Evolutionary conservation across 1,284 basidiomycete species (phyloP), one percentile per base, ranked within the genome.

Genomic region (Volvariella surrecta): DNA sequence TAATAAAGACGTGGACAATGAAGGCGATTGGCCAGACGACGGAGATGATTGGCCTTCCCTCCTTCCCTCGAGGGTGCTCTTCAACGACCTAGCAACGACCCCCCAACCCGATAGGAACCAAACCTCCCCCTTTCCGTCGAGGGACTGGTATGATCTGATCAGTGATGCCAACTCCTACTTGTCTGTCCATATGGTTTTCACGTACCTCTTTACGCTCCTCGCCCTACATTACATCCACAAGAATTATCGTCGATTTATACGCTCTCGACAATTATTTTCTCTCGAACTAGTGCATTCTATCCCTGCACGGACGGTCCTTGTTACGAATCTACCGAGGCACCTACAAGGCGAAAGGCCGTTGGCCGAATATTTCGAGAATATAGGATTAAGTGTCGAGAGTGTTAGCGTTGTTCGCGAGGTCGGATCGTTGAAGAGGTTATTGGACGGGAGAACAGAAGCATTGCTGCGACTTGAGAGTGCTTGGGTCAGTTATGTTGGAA

Each of bases 231-330:
- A 89, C 63, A 79, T 96, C 42, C 84, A 91, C 69, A 78, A 80
- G 52, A 95, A 94, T 59, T 98, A 94, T 59, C 74, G 81, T 38
- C 79, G 84, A 16, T 99, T 95, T 65, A 78, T 98, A 44, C 83
- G 83, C n/a, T 81, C 89, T 2, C 79, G 95, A 1, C 95, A 99
- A 58, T 75, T 95, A 6, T 97, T 93, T 64, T 89, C 89, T 0
- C 73, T 98, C 32, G 91, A 96, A 58, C 78, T 97, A 19, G 91
- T 95, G 9, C 90, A 96, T 57, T 92, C 90, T 8, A 90, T 97
- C 32, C 84, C 93, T 0, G 89, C 93, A 0, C 81, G 95, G 16
- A 99, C 95, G 0, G 89, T 97, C 30, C 78, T 98, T 65, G 78
- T 95, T 34, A 85, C 87, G 3, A 76, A 79, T 42, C 72, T 99